These are phyloP conservation scores for Mycena rebaudengoi DNA, from an alignment of 768 basidiomycete genomes.

Conservation along the genomic window DNA sequence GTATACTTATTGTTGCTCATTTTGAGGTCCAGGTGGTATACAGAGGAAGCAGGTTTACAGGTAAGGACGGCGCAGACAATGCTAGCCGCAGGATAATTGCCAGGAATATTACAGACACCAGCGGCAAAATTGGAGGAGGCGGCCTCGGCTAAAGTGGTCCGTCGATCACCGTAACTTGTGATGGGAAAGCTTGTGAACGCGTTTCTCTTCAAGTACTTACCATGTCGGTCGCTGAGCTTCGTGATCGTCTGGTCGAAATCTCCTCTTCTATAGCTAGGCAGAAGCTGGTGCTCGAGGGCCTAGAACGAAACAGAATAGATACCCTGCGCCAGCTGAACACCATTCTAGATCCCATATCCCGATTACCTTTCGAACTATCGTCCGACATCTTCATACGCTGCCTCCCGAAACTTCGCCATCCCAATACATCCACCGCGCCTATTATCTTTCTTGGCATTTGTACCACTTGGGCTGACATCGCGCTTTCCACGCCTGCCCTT, in stretches of 20 bases:
- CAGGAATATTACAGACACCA: no score
- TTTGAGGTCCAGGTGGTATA: background rate
- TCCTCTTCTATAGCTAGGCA: background rate
- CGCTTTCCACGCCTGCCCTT: background rate
- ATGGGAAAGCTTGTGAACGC: no score
- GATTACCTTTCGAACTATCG: background rate
- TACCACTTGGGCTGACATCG: background rate
- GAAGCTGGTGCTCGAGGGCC: background rate
- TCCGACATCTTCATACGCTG: constrained; percentile 1
- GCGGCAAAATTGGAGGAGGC: no score
- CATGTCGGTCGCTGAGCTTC: background rate
- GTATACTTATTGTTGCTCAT: constrained; percentile 42
- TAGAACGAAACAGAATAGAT: background rate
- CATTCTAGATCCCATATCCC: background rate
- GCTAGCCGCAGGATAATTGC: no score
- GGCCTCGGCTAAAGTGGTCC: no score
- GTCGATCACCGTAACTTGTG: no score
- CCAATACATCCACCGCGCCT: background rate
- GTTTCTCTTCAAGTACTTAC: no score
- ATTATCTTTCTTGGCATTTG: background rate
- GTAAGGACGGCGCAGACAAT: no score
- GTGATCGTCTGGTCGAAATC: background rate
- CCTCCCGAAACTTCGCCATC: background rate
- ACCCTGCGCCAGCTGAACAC: background rate
- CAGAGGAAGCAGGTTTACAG: no score